phyloP scores from a whole-genome alignment of 768 basidiomycete genomes.

The Russula ochroleuca region DNA sequence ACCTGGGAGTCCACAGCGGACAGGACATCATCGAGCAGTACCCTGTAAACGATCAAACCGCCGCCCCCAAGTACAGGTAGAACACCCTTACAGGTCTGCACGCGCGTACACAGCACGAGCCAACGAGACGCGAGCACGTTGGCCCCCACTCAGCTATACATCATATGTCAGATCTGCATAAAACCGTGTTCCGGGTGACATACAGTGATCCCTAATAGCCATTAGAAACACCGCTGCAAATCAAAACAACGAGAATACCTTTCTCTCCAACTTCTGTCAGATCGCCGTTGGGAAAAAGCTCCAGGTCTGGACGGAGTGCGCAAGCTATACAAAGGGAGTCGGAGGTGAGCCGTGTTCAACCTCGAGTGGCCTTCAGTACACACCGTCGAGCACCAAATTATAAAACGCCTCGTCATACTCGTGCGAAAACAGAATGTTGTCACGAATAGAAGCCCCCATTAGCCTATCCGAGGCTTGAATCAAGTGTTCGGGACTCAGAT shows the following conservation, averaged over 20 bases:
- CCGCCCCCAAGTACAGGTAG: background rate
- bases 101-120: conserved; percentile 90
- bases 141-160: conserved; percentile 70
- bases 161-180: background rate
- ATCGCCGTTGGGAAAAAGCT: conserved; percentile 76
- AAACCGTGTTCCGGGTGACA: conserved; percentile 26
- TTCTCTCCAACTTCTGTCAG: conserved; percentile 84
- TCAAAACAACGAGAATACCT: conserved; percentile 39
- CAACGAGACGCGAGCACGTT: conserved; percentile 76
- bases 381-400: conserved; percentile 74
- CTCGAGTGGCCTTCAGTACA: conserved; percentile 1
- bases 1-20: conserved; percentile 86
- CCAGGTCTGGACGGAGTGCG: conserved; percentile 77
- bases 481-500: background rate
- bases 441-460: conserved; percentile 77
- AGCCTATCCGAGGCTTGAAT: conserved; percentile 48
- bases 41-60: conserved; percentile 36
- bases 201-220: conserved; percentile 52
- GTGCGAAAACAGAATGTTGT: conserved; percentile 91
- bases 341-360: background rate
- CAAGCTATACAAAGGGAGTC: conserved; percentile 50
- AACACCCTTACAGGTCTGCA: conserved; percentile 67
- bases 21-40: conserved; percentile 86
- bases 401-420: conserved; percentile 84
- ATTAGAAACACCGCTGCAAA: conserved; percentile 11